Evolutionary conservation across 352 stramenopile genomes (phyloP), one percentile per base, ranked within the genome.

Genomic region (Globisporangium perplexum): DNA sequence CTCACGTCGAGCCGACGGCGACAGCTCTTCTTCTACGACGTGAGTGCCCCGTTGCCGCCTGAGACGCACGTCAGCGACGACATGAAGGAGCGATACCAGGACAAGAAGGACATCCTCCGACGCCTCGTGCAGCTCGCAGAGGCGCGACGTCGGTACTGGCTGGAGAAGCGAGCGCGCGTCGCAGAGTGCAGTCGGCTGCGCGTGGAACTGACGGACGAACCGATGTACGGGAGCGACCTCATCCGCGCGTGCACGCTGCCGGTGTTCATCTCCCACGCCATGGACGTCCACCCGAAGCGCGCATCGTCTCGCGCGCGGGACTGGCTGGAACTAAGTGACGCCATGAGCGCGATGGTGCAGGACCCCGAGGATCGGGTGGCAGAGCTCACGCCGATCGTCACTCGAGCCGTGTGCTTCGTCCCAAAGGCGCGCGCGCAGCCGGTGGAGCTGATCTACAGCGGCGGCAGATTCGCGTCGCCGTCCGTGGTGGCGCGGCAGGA

Each of bases 401-500:
- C 77, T 6, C 78, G 83, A 28, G 83, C 83, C 7, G 59, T 89
- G 14, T 96, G 83, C 49, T 84, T 77, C 23, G 85, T 94, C 1
- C 83, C 84, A 1, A 78, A 78, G 60, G 86, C 79, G 39, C 69
- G 83, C 8, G 75, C 79, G 3, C 61, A 26, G 24, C 59, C 65
- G 18, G 56, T 74, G 20, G 50, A 55, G 47, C 22, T 92, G 0
- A 35, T 74, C 8, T 83, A 80, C 28, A 63, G 47, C 47, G 70
- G 75, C 12, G 49, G 56, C n/a, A 61, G 69, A 7, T 87, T 86
- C 33, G 66, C 63, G 4, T 47, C 47, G 1, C 14, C 10, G 11
- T 39, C 55, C 24, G 23, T n/a, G 6, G 22, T 43, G 4, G n/a
- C n/a, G 11, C 30, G 47, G 2, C 26, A 41, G 5, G 39, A 46